Evolutionary conservation across 441 rosid species (phyloP).

Genomic region (Raphanus hybrid): DNA sequence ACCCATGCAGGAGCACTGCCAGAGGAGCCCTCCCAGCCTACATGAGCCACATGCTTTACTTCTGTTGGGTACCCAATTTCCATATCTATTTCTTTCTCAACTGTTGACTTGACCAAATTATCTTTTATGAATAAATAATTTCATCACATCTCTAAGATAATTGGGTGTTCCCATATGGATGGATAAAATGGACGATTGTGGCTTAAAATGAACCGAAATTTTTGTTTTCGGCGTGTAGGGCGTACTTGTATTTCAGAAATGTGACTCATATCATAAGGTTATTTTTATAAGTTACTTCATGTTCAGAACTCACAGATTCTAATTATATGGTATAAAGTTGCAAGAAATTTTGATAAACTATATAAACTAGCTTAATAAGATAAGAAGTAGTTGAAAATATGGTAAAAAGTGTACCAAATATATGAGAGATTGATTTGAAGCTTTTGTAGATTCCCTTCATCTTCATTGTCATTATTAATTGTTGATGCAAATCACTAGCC

Average conservation of each 20-base stretch:
- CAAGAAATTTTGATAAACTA: neutral
- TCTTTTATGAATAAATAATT: neutral
- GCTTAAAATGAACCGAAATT: neutral
- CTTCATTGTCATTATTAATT: conserved; percentile 67
- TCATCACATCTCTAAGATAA: conserved; percentile 7
- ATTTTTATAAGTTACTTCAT: neutral
- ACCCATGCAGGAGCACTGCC: conserved; percentile 65
- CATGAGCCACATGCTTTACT: conserved; percentile 70
- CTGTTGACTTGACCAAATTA: conserved; percentile 39
- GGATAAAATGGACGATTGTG: conserved; percentile 12
- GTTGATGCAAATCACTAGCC: conserved; percentile 25
- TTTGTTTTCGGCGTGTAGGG: neutral
- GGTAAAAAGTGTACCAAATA: conserved; percentile 61
- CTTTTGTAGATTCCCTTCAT: conserved; percentile 90
- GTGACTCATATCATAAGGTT: neutral
- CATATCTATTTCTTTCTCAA: conserved; percentile 63
- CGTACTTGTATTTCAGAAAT: neutral
- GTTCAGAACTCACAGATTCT: neutral
- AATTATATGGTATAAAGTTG: neutral
- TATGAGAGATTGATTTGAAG: conserved; percentile 81
- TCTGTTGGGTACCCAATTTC: conserved; percentile 76
- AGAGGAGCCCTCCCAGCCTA: conserved; percentile 68
- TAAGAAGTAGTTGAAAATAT: neutral
- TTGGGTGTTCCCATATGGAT: neutral
- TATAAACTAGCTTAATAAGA: neutral